Conservation (phyloP, 129 eudicot species). For the Artemisia annua region DNA sequence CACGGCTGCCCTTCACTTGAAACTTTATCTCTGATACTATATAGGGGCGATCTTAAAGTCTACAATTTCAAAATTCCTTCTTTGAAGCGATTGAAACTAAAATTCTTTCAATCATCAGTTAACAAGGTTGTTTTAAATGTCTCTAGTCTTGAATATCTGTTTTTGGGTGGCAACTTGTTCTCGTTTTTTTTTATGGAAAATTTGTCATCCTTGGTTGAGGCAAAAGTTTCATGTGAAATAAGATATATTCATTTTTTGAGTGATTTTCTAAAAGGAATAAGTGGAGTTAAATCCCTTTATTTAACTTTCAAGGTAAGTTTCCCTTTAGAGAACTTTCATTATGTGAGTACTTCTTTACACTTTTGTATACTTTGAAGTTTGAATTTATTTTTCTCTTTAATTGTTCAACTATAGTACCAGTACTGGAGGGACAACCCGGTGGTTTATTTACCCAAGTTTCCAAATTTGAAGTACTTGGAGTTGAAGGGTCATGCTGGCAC, state of each 20-base stretch:
- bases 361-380: neutral
- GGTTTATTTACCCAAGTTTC: slow-evolving; percentile 6
- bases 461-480: slow-evolving; percentile 17
- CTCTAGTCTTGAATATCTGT: slow-evolving; percentile 28
- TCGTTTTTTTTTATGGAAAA: slow-evolving; percentile 14
- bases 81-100: slow-evolving; percentile 13
- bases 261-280: slow-evolving; percentile 6
- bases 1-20: slow-evolving; percentile 15
- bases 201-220: slow-evolving; percentile 24
- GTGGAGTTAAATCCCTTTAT: slow-evolving; percentile 16
- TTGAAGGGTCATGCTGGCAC: neutral
- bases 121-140: slow-evolving; percentile 8
- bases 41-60: neutral
- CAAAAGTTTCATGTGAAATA: neutral
- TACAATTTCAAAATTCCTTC: slow-evolving; percentile 11
- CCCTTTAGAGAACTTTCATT: neutral
- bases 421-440: too few species aligned
- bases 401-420: neutral
- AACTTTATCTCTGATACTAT: slow-evolving; percentile 7
- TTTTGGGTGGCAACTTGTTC: neutral
- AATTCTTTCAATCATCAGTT: neutral
- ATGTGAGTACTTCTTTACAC: neutral
- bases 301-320: slow-evolving; percentile 16
- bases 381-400: neutral
- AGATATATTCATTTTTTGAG: neutral